Conservation (phyloP, 495 filamentous ascomycete genomes). For the Hypoxylon intermedium region DNA sequence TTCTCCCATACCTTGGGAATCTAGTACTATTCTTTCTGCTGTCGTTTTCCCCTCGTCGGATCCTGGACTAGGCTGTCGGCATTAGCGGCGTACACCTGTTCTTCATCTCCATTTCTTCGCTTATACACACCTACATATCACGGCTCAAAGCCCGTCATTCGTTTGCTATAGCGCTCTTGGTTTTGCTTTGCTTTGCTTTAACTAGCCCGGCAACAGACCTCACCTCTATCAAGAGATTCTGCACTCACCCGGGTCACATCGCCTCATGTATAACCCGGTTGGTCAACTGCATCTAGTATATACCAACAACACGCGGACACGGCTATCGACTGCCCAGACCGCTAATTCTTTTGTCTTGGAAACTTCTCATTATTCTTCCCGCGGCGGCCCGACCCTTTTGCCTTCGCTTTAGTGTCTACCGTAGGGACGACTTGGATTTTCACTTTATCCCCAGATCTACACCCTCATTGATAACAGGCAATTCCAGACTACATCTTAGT, state of each 20-base stretch:
- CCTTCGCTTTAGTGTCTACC: constrained; percentile 12
- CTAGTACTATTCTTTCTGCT: constrained; percentile 17
- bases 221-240: constrained; percentile 20
- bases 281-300: constrained; percentile 32
- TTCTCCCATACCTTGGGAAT: constrained; percentile 23
- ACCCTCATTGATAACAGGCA: constrained; percentile 12
- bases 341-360: constrained; percentile 25
- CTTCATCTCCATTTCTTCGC: constrained; percentile 19
- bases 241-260: constrained; percentile 21
- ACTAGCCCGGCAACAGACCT: constrained; percentile 33
- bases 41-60: constrained; percentile 3
- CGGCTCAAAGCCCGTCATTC: constrained; percentile 31
- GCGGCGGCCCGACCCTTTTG: constrained; percentile 24
- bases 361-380: constrained; percentile 15
- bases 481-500: constrained; percentile 5
- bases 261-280: constrained; percentile 37
- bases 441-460: not conserved
- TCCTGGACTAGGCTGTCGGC: constrained; percentile 11
- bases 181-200: constrained; percentile 39
- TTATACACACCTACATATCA: constrained; percentile 29
- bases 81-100: constrained; percentile 14
- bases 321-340: constrained; percentile 27
- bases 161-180: constrained; percentile 14
- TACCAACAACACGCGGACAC: constrained; percentile 29
- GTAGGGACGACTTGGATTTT: constrained; percentile 4